Conservation (phyloP, 2,329 filamentous ascomycete species). For the Colletotrichum incanum region DNA sequence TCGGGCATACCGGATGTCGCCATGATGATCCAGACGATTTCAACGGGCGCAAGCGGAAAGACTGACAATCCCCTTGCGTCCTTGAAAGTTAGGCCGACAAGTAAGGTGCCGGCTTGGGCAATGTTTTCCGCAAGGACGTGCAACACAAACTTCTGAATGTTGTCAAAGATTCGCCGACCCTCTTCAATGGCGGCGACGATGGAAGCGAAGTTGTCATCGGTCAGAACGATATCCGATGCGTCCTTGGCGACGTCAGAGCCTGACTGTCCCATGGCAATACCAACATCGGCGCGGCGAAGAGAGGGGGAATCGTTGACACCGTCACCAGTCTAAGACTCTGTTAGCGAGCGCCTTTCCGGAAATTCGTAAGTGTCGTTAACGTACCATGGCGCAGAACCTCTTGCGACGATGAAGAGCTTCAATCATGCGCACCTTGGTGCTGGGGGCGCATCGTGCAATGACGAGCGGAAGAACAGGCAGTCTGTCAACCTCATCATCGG, state of each 20-base stretch:
- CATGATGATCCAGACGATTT: slow-evolving; percentile 89
- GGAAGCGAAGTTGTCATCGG: slow-evolving; percentile 82
- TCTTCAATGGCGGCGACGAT: slow-evolving; percentile 82
- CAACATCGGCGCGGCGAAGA: slow-evolving; percentile 78
- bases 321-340: slow-evolving; percentile 70
- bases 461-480: slow-evolving; percentile 78
- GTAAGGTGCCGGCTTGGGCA: slow-evolving; percentile 77
- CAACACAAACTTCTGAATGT: slow-evolving; percentile 83
- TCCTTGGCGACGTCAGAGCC: slow-evolving; percentile 77
- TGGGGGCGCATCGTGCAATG: slow-evolving; percentile 78
- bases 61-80: slow-evolving; percentile 76
- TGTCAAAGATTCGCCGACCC: slow-evolving; percentile 81
- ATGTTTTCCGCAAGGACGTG: slow-evolving; percentile 81
- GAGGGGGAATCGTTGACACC: slow-evolving; percentile 83
- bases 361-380: slow-evolving; percentile 22
- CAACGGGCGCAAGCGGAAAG: slow-evolving; percentile 81
- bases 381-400: slow-evolving; percentile 76
- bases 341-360: background rate
- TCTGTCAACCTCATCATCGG: slow-evolving; percentile 74
- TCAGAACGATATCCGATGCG: slow-evolving; percentile 78
- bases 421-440: slow-evolving; percentile 83
- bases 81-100: slow-evolving; percentile 82
- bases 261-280: slow-evolving; percentile 77
- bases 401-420: slow-evolving; percentile 78
- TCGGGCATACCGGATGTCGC: slow-evolving; percentile 82